These are phyloP conservation scores for Chlamydomonas reinhardtii DNA, from an alignment of 163 green algal genomes.

Conservation along the genomic window DNA sequence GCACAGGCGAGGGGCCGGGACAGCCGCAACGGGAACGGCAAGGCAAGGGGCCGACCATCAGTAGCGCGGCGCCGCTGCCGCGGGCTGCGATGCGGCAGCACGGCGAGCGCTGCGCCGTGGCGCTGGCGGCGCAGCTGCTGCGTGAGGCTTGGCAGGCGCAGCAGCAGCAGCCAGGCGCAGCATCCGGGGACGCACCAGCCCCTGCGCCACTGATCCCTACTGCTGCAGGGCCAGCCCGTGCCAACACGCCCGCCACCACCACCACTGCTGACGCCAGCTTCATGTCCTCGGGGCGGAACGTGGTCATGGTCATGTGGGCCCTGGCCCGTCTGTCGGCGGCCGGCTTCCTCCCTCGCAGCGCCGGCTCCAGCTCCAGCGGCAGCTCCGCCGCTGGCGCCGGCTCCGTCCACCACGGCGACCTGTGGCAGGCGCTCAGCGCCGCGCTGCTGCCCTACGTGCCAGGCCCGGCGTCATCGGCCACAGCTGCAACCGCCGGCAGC, in stretches of 20 bases:
- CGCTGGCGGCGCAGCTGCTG: slow-evolving; percentile 27
- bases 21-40: not conserved
- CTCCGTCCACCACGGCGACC: not conserved
- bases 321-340: not conserved
- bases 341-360: not conserved
- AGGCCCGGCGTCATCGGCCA: not conserved
- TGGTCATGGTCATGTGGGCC: slow-evolving; percentile 36
- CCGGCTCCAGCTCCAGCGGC: not conserved
- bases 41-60: not conserved
- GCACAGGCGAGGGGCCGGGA: not conserved
- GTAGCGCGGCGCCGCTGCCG: slow-evolving; percentile 3
- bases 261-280: too few relatives aligned
- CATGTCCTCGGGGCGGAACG: not conserved
- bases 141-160: not conserved
- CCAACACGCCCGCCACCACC: too few relatives aligned
- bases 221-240: too few relatives aligned
- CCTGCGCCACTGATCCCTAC: too few relatives aligned
- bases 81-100: not conserved
- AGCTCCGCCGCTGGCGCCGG: not conserved
- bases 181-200: too few relatives aligned
- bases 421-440: slow-evolving; percentile 18
- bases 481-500: too few relatives aligned
- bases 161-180: not conserved
- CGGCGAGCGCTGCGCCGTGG: slow-evolving; percentile 5
- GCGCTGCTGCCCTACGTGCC: not conserved